Evolutionary conservation across 768 basidiomycete genomes (phyloP), one percentile per base, ranked within the genome.

Genomic region (Boletus tomentosulus): DNA sequence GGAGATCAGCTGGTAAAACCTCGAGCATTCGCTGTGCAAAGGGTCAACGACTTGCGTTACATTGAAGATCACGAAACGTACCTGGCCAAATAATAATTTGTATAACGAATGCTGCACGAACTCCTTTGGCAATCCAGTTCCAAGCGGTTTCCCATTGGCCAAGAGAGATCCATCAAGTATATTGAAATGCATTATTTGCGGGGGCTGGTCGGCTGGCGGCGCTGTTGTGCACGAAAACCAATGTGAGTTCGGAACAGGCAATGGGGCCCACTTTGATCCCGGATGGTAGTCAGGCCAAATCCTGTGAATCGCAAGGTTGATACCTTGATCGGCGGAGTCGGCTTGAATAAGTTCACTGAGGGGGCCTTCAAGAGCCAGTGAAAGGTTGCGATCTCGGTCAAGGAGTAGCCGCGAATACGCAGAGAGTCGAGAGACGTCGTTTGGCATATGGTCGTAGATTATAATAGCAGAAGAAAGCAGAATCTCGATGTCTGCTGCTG

Each of bases 171-270:
- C 69, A 8, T 61, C 33, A 6, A 79, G 55, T 3, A 80, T 34
- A 50, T 82, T 73, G 13, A 76, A 62, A 41, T 73, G 67, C 6
- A 80, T 65, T 15, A n/a, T 43, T 44, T 73, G 72, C 24, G 59
- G 54, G 33, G 25, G 19, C 48, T 12, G 30, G 13, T 33, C 62
- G 54, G 19, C 42, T 52, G 46, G 44, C 2, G 50, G 11, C 7
- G 54, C 50, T 0, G 75, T 70, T 9, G 35, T 49, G 15, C 62
- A 66, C 5, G 35, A 52, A 22, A 73, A 15, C 72, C 74, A 74
- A n/a, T 63, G 66, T 6, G 64, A 55, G 34, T 61, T 62, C 1
- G 70, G 66, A 19, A 16, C 8, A 1, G 33, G 33, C n/a, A 64
- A 31, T 10, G 27, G 46, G 0, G 22, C 28, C 73, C 73, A 75